Conservation (phyloP, 371 early-diverging fungal species). For the Haplosporangium sp. region DNA sequence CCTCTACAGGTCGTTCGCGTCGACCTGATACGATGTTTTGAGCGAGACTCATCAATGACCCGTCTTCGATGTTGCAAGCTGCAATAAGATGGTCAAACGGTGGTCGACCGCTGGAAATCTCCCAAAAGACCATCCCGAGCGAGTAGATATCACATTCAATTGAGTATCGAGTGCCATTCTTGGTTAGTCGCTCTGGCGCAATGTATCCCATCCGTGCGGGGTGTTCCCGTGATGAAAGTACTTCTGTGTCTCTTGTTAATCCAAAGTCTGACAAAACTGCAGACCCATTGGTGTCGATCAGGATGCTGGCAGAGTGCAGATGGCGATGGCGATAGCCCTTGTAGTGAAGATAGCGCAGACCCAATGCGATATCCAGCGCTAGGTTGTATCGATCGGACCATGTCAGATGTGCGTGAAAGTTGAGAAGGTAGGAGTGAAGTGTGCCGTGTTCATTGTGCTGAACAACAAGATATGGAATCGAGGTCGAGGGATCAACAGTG, state of each 20-base stretch:
- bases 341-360: conserved; percentile 43
- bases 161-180: conserved; percentile 48
- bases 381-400: conserved; percentile 55
- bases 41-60: conserved; percentile 29
- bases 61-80: conserved; percentile 20
- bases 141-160: conserved; percentile 52
- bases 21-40: conserved; percentile 47
- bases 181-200: conserved; percentile 47
- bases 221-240: conserved; percentile 50
- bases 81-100: conserved; percentile 43
- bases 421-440: conserved; percentile 43
- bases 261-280: conserved; percentile 51
- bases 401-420: conserved; percentile 48
- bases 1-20: conserved; percentile 39
- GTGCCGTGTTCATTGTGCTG: conserved; percentile 53
- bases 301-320: conserved; percentile 49
- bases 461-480: conserved; percentile 37
- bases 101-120: conserved; percentile 48
- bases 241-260: conserved; percentile 39
- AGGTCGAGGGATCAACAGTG: conserved; percentile 38
- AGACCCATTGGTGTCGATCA: conserved; percentile 51
- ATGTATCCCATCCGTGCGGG: conserved; percentile 48
- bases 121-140: conserved; percentile 54
- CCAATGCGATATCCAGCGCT: conserved; percentile 44
- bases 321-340: conserved; percentile 55